A percentile compares a stretch with the other conserved stretches of the same genome.
These are phyloP conservation scores for Rhizoclosmatium sp. DNA, from an alignment of 192 early-diverging fungal genomes.

Conservation along the genomic window DNA sequence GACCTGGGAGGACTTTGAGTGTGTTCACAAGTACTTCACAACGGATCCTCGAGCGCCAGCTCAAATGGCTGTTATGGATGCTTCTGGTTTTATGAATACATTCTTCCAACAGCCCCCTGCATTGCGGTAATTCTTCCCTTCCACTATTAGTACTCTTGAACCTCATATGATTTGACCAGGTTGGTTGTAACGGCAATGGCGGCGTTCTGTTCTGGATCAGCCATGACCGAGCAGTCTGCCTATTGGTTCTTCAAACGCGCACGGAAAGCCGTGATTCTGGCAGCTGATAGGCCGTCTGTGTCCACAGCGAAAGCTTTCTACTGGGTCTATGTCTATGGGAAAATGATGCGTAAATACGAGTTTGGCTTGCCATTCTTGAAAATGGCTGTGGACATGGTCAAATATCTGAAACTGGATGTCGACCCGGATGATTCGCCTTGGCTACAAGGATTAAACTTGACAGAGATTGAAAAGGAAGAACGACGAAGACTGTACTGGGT, in stretches of 20 bases:
- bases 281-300: slow-evolving; percentile 1
- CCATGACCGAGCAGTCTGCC: neutral
- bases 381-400: neutral
- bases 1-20: neutral
- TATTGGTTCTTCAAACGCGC: neutral
- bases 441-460: neutral
- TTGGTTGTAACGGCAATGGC: too few relatives aligned
- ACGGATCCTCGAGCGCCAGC: neutral
- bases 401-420: neutral
- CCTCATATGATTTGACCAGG: too few relatives aligned
- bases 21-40: neutral
- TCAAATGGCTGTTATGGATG: neutral
- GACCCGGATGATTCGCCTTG: slow-evolving; percentile 19
- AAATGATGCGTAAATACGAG: neutral
- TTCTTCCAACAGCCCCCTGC: neutral
- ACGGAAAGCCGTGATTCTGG: slow-evolving; percentile 14
- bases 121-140: neutral
- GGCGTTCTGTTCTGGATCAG: neutral
- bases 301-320: neutral
- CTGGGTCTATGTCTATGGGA: neutral
- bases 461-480: slow-evolving; percentile 13
- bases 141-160: too few relatives aligned
- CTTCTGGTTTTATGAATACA: neutral
- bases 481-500: slow-evolving; percentile 2
- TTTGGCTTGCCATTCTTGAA: neutral